These are phyloP conservation scores for Macaranga tanarius DNA, from an alignment of 441 rosid genomes.

Conservation along the genomic window DNA sequence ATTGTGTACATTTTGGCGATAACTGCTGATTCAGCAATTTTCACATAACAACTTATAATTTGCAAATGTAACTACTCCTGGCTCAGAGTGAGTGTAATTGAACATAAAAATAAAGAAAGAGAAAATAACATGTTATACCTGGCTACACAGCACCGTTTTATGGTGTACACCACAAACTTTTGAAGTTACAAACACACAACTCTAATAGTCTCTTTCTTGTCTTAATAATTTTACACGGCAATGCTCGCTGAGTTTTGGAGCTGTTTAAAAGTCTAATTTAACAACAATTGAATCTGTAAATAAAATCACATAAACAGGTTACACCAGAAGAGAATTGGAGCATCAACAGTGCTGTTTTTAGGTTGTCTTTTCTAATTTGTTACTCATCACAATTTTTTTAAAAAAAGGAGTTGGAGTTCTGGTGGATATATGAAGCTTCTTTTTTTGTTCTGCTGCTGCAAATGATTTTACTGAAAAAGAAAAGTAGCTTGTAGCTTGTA, in stretches of 20 bases:
- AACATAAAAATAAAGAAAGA: slow-evolving; percentile 22
- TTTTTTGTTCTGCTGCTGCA: slow-evolving; percentile 17
- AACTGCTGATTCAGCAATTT: slow-evolving; percentile 7
- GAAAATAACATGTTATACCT: neutral
- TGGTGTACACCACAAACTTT: too few relatives aligned
- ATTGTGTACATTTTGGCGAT: neutral
- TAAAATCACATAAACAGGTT: neutral
- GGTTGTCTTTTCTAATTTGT: neutral
- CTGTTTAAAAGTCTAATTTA: slow-evolving; percentile 1
- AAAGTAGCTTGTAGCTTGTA: slow-evolving; percentile 10
- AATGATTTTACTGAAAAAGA: slow-evolving; percentile 39
- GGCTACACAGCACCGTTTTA: too few relatives aligned
- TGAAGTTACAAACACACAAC: too few relatives aligned
- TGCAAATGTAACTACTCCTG: slow-evolving; percentile 7
- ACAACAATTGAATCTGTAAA: slow-evolving; percentile 20
- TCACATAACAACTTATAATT: slow-evolving; percentile 7
- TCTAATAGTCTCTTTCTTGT: neutral
- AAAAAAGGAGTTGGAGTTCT: slow-evolving; percentile 18
- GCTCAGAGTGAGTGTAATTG: neutral
- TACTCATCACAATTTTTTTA: slow-evolving; percentile 19
- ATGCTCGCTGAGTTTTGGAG: neutral
- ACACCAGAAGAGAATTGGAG: slow-evolving; percentile 10
- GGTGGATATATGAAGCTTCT: slow-evolving; percentile 27
- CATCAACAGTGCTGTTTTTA: neutral
- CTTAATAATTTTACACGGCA: slow-evolving; percentile 22